A percentile compares a stretch with the other conserved stretches of the same genome.
Evolutionary conservation across 179 eudicot species (phyloP).

Genomic region (Drosera spatulata): DNA sequence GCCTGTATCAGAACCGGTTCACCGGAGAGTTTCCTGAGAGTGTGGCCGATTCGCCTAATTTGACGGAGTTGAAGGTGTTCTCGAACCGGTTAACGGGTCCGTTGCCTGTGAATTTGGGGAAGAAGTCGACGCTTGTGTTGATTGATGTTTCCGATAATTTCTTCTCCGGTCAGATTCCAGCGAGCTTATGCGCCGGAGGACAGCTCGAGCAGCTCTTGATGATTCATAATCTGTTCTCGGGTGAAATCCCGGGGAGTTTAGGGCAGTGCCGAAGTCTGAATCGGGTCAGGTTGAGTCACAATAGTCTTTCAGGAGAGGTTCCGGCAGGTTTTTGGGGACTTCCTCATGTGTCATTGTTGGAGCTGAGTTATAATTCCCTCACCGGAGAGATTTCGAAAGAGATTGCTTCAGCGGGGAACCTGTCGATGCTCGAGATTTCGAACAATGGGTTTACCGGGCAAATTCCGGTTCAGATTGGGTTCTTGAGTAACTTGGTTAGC

Average conservation of each 20-base stretch:
- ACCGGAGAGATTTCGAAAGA: constrained; percentile 45
- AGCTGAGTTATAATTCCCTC: constrained; percentile 37
- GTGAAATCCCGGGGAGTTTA: constrained; percentile 47
- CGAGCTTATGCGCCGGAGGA: constrained; percentile 48
- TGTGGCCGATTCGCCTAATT: constrained; percentile 32
- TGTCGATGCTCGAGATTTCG: constrained; percentile 34
- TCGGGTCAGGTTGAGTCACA: constrained; percentile 43
- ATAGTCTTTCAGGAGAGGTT: constrained; percentile 49
- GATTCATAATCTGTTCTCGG: constrained; percentile 44
- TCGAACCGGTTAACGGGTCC: constrained; percentile 29
- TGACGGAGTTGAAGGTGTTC: constrained; percentile 36
- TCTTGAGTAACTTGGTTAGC: constrained; percentile 25
- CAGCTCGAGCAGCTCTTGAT: constrained; percentile 35
- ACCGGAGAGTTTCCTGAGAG: constrained; percentile 41
- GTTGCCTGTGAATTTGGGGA: constrained; percentile 46
- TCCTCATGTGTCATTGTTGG: constrained; percentile 43
- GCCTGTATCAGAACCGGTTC: constrained; percentile 40
- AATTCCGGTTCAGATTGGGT: constrained; percentile 56
- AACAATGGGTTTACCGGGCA: constrained; percentile 40
- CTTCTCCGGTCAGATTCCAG: constrained; percentile 49
- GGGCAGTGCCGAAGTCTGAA: constrained; percentile 35
- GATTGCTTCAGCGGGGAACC: constrained; percentile 45
- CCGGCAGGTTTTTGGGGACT: constrained; percentile 60
- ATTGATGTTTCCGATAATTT: constrained; percentile 44
- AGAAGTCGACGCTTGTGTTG: constrained; percentile 27